phyloP scores from a whole-genome alignment of 805 yeast species.

The Metschnikowia corniflorae region DNA sequence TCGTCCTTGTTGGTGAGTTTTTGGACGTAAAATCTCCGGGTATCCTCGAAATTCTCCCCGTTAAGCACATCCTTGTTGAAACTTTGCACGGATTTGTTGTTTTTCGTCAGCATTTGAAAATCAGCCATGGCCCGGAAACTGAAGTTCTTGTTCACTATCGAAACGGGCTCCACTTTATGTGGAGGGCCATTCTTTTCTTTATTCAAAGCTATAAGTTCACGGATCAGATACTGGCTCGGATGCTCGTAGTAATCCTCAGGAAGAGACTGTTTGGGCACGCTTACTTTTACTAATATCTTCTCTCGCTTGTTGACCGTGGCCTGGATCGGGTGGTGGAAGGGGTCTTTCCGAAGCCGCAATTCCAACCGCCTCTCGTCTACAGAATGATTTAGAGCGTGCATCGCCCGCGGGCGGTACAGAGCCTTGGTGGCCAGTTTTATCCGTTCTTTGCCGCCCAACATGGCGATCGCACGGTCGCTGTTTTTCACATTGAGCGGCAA shows the following conservation, averaged over 20 bases:
- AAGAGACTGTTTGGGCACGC: constrained; percentile 54
- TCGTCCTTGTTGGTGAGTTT: constrained; percentile 27
- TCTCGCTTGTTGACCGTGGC: constrained; percentile 52
- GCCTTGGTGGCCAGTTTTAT: constrained; percentile 42
- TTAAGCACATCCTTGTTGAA: constrained; percentile 26
- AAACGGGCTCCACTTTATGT: constrained; percentile 55
- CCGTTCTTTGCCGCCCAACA: constrained; percentile 62
- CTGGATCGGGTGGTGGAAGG: constrained; percentile 59
- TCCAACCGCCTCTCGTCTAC: constrained; percentile 37
- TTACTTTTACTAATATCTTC: constrained; percentile 54
- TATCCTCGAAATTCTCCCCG: constrained; percentile 22
- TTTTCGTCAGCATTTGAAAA: constrained; percentile 68
- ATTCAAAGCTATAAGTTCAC: constrained; percentile 37
- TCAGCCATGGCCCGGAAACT: constrained; percentile 85
- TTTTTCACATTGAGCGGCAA: constrained; percentile 70
- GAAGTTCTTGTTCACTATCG: constrained; percentile 63
- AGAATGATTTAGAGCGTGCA: constrained; percentile 21
- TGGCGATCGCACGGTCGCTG: constrained; percentile 55
- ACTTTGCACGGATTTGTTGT: constrained; percentile 38
- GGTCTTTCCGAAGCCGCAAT: constrained; percentile 38
- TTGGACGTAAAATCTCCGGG: constrained; percentile 24
- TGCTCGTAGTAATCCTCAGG: constrained; percentile 31
- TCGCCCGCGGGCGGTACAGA: constrained; percentile 22
- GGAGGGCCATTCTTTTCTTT: constrained; percentile 21
- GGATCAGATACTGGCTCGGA: constrained; percentile 38